A percentile compares a stretch with the other conserved stretches of the same genome.
Conservation (phyloP, 2,329 filamentous ascomycete genomes). For the Sarocladiaceae sp. region DNA sequence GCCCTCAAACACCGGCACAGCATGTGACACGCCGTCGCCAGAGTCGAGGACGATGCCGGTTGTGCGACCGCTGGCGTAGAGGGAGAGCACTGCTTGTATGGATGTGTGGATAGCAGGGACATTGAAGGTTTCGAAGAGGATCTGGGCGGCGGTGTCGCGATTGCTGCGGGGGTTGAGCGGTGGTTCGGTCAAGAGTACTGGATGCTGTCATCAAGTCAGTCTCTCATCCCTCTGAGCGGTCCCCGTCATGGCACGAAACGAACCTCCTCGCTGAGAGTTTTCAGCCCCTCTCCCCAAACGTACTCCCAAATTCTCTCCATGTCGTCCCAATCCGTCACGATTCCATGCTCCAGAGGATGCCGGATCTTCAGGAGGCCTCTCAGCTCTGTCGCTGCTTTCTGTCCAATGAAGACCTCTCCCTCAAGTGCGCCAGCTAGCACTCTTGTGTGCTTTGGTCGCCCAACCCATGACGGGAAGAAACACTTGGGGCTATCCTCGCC, state of each 20-base stretch:
- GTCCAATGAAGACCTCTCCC: constrained; percentile 94
- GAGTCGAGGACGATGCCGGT: constrained; percentile 94
- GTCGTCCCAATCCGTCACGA: constrained; percentile 99
- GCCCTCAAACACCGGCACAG: constrained; percentile 94
- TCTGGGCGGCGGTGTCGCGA: constrained; percentile 92
- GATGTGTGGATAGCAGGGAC: constrained; percentile 94
- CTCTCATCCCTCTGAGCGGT: not conserved
- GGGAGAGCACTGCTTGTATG: constrained; percentile 90
- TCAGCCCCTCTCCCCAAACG: constrained; percentile 91
- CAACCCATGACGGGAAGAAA: constrained; percentile 96
- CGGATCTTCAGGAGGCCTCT: constrained; percentile 90
- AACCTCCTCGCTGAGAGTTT: constrained; percentile 94
- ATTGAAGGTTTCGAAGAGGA: constrained; percentile 98
- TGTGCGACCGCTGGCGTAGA: constrained; percentile 93
- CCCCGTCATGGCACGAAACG: constrained; percentile 11
- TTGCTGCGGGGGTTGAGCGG: constrained; percentile 93
- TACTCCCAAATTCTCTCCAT: constrained; percentile 99
- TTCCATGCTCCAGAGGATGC: constrained; percentile 93
- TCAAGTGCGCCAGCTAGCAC: constrained; percentile 95
- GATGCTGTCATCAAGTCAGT: constrained; percentile 54
- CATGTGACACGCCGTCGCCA: constrained; percentile 93
- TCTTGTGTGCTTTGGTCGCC: constrained; percentile 87
- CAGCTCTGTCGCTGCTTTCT: constrained; percentile 79
- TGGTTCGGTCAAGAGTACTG: constrained; percentile 91
- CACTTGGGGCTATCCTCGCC: constrained; percentile 94